Percentiles rank a stretch among this genome's conserved stretches.
Evolutionary conservation across 768 basidiomycete genomes (phyloP).

Genomic region (Asterophora lycoperdoides): DNA sequence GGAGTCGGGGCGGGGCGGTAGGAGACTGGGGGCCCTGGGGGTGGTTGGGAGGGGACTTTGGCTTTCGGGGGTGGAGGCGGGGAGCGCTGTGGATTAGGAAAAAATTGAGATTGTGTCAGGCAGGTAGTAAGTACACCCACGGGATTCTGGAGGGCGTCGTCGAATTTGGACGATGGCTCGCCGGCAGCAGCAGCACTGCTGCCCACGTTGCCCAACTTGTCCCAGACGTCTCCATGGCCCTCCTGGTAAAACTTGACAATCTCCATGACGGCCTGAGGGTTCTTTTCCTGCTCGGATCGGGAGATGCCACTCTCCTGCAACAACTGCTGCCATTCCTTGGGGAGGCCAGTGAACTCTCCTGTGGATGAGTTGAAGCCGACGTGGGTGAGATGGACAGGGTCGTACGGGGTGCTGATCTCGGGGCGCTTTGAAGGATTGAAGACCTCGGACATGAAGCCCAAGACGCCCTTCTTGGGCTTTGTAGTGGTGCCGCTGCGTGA

Average conservation of each 20-base stretch:
- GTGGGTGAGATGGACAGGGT: slow-evolving; percentile 98
- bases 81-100: slow-evolving; percentile 32
- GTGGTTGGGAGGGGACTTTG: slow-evolving; percentile 25
- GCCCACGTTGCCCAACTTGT: slow-evolving; percentile 72
- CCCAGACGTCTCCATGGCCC: slow-evolving; percentile 76
- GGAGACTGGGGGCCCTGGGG: slow-evolving; percentile 42
- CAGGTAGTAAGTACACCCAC: slow-evolving; percentile 35
- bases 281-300: slow-evolving; percentile 91
- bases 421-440: slow-evolving; percentile 72
- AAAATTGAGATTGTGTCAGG: background rate
- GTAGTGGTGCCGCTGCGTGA: slow-evolving; percentile 46
- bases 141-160: slow-evolving; percentile 51
- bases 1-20: slow-evolving; percentile 80
- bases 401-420: slow-evolving; percentile 97
- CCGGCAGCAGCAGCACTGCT: slow-evolving; percentile 1
- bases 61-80: slow-evolving; percentile 51
- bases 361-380: slow-evolving; percentile 99
- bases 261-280: slow-evolving; percentile 97
- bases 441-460: slow-evolving; percentile 66
- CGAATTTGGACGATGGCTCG: slow-evolving; percentile 25
- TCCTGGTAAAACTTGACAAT: slow-evolving; percentile 99
- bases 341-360: slow-evolving; percentile 95
- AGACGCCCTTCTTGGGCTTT: slow-evolving; percentile 63
- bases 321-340: slow-evolving; percentile 98
- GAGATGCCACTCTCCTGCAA: slow-evolving; percentile 95